These are phyloP conservation scores for Chlorencoelia australis DNA, from an alignment of 2,329 filamentous ascomycete species.

Conservation along the genomic window DNA sequence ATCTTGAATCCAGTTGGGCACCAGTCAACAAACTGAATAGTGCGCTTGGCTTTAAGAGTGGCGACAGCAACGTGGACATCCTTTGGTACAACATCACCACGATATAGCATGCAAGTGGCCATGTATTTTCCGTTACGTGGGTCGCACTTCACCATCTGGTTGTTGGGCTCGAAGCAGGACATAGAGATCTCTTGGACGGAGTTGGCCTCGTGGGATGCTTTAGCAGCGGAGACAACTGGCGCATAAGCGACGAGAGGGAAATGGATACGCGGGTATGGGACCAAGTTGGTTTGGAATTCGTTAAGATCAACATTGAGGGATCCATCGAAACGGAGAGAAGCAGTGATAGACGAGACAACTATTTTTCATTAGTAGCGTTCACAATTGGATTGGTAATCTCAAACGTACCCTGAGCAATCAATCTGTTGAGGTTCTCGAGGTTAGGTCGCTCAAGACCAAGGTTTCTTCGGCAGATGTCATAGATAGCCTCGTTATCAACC, in stretches of 20 bases:
- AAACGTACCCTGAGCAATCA: slow-evolving; percentile 84
- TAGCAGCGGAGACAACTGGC: slow-evolving; percentile 86
- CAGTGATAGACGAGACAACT: slow-evolving; percentile 98
- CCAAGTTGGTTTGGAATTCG: slow-evolving; percentile 99
- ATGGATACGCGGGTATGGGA: slow-evolving; percentile 97
- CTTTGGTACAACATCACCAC: slow-evolving; percentile 95
- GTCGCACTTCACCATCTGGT: slow-evolving; percentile 99
- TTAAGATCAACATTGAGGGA: slow-evolving; percentile 98
- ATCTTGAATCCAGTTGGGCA: slow-evolving; percentile 99
- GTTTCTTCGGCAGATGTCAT: slow-evolving; percentile 98
- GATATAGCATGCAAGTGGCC: slow-evolving; percentile 96
- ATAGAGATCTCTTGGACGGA: slow-evolving; percentile 97
- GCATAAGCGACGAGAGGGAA: slow-evolving; percentile 97
- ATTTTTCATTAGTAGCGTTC: slow-evolving; percentile 24
- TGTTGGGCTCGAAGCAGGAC: slow-evolving; percentile 99
- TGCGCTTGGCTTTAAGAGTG: slow-evolving; percentile 97
- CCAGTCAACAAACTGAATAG: slow-evolving; percentile 99
- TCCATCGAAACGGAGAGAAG: slow-evolving; percentile 95
- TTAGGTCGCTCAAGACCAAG: slow-evolving; percentile 93
- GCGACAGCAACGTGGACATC: slow-evolving; percentile 88
- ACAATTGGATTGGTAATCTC: slow-evolving; percentile 1
- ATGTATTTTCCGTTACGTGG: slow-evolving; percentile 99
- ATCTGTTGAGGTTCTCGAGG: slow-evolving; percentile 97
- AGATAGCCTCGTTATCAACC: slow-evolving; percentile 99
- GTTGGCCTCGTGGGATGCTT: slow-evolving; percentile 96